These are phyloP conservation scores for Trichoderma aggressivum DNA, from an alignment of 2,329 filamentous ascomycete species.

Conservation along the genomic window DNA sequence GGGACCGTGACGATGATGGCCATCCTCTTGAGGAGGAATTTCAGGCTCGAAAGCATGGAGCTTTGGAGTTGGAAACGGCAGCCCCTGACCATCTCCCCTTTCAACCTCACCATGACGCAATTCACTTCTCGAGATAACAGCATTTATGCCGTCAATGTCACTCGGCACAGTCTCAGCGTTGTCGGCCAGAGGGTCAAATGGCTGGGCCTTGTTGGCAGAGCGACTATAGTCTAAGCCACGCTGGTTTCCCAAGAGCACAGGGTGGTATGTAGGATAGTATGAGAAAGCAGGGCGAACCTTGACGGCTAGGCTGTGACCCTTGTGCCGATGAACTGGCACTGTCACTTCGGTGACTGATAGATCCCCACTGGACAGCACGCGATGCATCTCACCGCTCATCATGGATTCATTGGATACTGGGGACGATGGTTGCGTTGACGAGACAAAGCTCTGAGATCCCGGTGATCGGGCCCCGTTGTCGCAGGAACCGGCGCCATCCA, in stretches of 20 bases:
- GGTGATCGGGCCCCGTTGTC: constrained; percentile 20
- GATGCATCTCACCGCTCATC: constrained; percentile 23
- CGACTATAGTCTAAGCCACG: constrained; percentile 8
- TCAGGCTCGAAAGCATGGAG: constrained; percentile 5
- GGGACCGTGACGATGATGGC: neutral
- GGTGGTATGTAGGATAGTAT: constrained; percentile 19
- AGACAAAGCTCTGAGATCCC: neutral
- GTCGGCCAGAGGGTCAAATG: constrained; percentile 19
- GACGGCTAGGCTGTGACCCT: constrained; percentile 25
- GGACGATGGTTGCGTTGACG: constrained; percentile 20
- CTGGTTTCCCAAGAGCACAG: neutral
- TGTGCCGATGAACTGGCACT: constrained; percentile 20
- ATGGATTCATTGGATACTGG: constrained; percentile 21
- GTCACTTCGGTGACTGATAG: constrained; percentile 17
- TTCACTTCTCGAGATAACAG: neutral
- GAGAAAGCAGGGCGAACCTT: constrained; percentile 29
- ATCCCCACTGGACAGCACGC: constrained; percentile 19
- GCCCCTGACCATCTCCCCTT: neutral
- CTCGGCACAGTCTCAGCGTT: neutral
- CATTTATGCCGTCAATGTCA: neutral
- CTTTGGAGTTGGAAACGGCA: constrained; percentile 13
- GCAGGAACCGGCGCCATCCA: constrained; percentile 24
- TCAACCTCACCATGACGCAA: neutral
- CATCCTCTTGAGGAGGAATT: neutral
- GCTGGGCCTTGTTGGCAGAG: constrained; percentile 22